Percentiles rank a stretch among this genome's conserved stretches.
phyloP scores from a whole-genome alignment of 371 early-diverging fungal species.

The Batkoa obscura region DNA sequence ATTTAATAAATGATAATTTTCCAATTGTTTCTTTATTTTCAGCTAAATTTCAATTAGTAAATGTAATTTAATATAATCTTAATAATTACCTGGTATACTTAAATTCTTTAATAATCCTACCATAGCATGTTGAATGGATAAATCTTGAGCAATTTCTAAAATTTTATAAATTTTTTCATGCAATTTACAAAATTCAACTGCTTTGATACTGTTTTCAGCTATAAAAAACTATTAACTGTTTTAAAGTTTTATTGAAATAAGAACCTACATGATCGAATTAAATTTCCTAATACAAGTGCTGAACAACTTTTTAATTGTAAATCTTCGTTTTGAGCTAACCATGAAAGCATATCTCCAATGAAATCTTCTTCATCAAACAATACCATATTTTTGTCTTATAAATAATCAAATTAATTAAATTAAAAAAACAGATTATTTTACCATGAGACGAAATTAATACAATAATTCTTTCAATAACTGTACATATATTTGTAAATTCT shows the following conservation, averaged over 20 bases:
- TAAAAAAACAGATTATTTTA: neutral
- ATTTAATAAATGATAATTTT: constrained; percentile 21
- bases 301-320: constrained; percentile 22
- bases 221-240: neutral
- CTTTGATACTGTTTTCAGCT: constrained; percentile 33
- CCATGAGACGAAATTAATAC: neutral
- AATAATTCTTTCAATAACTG: neutral
- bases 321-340: constrained; percentile 19
- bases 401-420: too few relatives aligned
- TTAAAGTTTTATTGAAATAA: neutral
- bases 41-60: constrained; percentile 8
- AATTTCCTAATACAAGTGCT: constrained; percentile 31
- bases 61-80: neutral
- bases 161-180: constrained; percentile 22
- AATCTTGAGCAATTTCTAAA: constrained; percentile 24
- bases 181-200: constrained; percentile 27
- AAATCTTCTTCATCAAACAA: constrained; percentile 11
- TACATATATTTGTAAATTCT: neutral
- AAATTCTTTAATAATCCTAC: constrained; percentile 37
- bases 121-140: constrained; percentile 32
- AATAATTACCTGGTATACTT: constrained; percentile 27
- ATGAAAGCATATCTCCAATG: constrained; percentile 20
- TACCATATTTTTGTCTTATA: neutral
- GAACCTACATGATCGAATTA: constrained; percentile 30
- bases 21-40: constrained; percentile 28